Evolutionary conservation across 2,329 filamentous ascomycete genomes (phyloP), one percentile per base, ranked within the genome.

Genomic region (Stemphylium vesicarium): DNA sequence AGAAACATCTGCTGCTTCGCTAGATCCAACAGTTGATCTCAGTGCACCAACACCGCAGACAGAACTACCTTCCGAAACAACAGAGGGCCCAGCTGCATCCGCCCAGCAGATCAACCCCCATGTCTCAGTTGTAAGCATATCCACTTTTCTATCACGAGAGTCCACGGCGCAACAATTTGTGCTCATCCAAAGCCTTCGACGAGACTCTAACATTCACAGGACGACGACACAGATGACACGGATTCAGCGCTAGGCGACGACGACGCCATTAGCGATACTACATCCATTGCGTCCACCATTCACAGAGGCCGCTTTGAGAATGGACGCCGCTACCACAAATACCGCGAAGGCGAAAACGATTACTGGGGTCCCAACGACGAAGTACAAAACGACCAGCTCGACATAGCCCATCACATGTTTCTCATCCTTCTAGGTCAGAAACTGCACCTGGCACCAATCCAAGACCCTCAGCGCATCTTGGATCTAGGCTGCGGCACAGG

Each of bases 291-390:
- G 1, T 70, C 66, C 5, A 68, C 63, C 31, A 73, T 74, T 44
- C 63, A 64, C 59, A 60, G 53, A 24, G 65, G 72, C 43, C 68
- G 69, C 35, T 71, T 65, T 20, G 68, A 69, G 33, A 69, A 74
- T 60, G 71, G 71, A 11, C 70, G 71, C 4, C 61, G 70, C 4
- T 74, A 74, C 54, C 68, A 73, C 53, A 66, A 67, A 36, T 72
- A 65, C 35, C 62, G 66, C 9, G 66, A 72, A 38, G 69, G 68
- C 44, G 68, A 68, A 38, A 69, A 68, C 38, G 68, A 67, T 35
- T 72, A 72, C 57, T 67, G 69, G 60, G 68, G 66, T 4, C 70
- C 69, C 10, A 71, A 71, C 41, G 70, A 72, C 36, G 69, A 72
- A 20, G 29, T 62, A 7, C 65, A 69, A 43, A 67, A 66, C 15